phyloP scores from a whole-genome alignment of 2,329 filamentous ascomycete genomes.

The Erysiphe pulchra region DNA sequence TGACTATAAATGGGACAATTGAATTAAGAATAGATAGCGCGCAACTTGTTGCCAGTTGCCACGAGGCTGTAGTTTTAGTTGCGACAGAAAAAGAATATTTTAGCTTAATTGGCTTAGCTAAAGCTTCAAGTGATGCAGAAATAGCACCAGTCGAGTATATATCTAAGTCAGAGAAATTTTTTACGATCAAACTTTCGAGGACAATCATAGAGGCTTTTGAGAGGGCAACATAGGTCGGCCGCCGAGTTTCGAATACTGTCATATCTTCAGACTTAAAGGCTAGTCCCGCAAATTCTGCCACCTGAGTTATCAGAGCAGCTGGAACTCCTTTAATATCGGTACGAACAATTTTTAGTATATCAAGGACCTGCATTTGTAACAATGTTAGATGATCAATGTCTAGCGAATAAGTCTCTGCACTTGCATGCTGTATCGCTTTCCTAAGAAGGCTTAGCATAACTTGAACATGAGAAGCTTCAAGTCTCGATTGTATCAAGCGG shows the following conservation, averaged over 20 bases:
- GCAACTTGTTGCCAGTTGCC: constrained; percentile 55
- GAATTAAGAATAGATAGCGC: constrained; percentile 41
- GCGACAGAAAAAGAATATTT: constrained; percentile 59
- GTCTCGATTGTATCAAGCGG: constrained; percentile 36
- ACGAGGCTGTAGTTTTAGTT: constrained; percentile 46
- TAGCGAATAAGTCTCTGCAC: constrained; percentile 37
- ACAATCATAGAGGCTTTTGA: constrained; percentile 59
- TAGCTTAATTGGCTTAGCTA: constrained; percentile 43
- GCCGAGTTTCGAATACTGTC: constrained; percentile 16
- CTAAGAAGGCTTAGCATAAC: constrained; percentile 48
- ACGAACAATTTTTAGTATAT: constrained; percentile 39
- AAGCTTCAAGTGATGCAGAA: constrained; percentile 33
- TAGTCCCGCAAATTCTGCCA: constrained; percentile 45
- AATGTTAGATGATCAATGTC: constrained; percentile 51
- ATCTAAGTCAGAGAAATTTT: constrained; percentile 33
- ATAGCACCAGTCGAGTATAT: constrained; percentile 47
- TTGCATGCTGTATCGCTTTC: constrained; percentile 44
- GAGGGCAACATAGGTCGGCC: constrained; percentile 69
- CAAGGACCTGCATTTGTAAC: constrained; percentile 43
- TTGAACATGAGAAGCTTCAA: constrained; percentile 35
- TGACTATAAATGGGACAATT: constrained; percentile 32
- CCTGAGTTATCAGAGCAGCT: constrained; percentile 38
- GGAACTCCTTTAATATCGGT: constrained; percentile 39
- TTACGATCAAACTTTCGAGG: constrained; percentile 31
- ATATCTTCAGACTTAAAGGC: constrained; percentile 26